These are phyloP conservation scores for Xylariaceae sp. DNA, from an alignment of 2,329 filamentous ascomycete species.

Conservation along the genomic window DNA sequence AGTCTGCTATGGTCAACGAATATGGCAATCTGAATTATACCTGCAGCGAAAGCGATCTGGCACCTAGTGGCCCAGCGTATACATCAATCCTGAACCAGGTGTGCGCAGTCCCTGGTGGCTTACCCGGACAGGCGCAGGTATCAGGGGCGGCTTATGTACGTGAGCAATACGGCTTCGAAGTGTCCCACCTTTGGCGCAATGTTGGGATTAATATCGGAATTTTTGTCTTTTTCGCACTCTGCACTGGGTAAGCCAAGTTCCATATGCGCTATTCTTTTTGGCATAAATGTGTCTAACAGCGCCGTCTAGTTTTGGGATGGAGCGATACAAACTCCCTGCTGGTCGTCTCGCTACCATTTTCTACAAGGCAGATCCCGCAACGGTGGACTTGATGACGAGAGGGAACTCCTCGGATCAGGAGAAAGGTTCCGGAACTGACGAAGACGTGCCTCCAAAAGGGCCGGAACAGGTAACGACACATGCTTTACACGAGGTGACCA, in stretches of 20 bases:
- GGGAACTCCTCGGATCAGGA: conserved; percentile 14
- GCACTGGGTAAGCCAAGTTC: conserved; percentile 11
- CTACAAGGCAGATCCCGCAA: conserved; percentile 19
- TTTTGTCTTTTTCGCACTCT: conserved; percentile 20
- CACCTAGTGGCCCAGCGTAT: conserved; percentile 15
- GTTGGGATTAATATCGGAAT: conserved; percentile 21
- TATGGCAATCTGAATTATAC: conserved; percentile 13
- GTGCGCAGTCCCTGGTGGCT: conserved; percentile 8
- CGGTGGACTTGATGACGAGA: not conserved
- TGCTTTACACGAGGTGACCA: conserved; percentile 12
- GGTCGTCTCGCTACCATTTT: conserved; percentile 26
- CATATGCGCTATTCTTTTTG: not conserved
- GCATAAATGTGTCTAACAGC: not conserved
- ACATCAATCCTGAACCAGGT: conserved; percentile 18
- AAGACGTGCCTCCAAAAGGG: conserved; percentile 2
- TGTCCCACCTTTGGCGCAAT: conserved; percentile 19
- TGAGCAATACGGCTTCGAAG: conserved; percentile 11
- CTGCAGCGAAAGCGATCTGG: conserved; percentile 15
- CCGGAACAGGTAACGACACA: no score
- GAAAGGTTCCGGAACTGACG: conserved; percentile 10
- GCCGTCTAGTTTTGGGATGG: conserved; percentile 18
- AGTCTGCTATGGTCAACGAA: conserved; percentile 23
- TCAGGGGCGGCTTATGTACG: conserved; percentile 16
- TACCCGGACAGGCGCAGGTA: conserved; percentile 10
- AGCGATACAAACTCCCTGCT: conserved; percentile 16